Evolutionary conservation across 2,329 filamentous ascomycete species (phyloP), one percentile per base, ranked within the genome.

Genomic region (Fusarium longipes): DNA sequence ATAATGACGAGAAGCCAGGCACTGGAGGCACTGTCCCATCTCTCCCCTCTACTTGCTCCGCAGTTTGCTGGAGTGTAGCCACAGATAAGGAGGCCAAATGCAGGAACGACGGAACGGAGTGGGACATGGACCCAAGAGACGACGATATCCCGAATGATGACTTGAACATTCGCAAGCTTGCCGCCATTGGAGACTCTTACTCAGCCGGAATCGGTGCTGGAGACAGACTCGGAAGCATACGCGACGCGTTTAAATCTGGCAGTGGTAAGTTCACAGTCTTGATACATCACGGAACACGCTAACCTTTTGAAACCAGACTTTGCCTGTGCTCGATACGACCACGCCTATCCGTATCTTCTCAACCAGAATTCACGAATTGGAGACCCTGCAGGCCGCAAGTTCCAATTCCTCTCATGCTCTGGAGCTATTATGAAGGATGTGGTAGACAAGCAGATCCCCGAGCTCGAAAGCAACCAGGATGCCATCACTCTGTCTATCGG

Each of bases 201-300:
- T 67, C 65, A 0, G 65, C 63, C 30, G 65, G 63, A 10, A 64
- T 68, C 4, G 65, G 65, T 7, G 63, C 63, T 15, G 65, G 65
- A 6, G 54, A 59, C 4, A 27, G 55, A 14, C 11, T 45, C 9
- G 2, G 55, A 55, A 18, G 42, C 3, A 4, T 50, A 29, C 17
- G n/a, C 2, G 33, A 38, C 9, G 33, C 43, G 10, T 17, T 45
- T 8, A 17, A 45, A 8, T 11, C 43, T 3, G 43, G n/a, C 1
- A 27, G 42, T 17, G 51, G 56, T 59, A 35, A 49, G 52, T 40
- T 9, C 11, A 6, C 8, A 12, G 6, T 0, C 1, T 29, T 22
- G 14, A 6, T 9, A 35, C 6, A 2, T 9, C 15, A 14, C 29
- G 15, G 12, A 35, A 57, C 4, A 17, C 3, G 11, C 45, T 49